phyloP scores from a whole-genome alignment of 495 filamentous ascomycete species.

The Articulospora tetracladia region DNA sequence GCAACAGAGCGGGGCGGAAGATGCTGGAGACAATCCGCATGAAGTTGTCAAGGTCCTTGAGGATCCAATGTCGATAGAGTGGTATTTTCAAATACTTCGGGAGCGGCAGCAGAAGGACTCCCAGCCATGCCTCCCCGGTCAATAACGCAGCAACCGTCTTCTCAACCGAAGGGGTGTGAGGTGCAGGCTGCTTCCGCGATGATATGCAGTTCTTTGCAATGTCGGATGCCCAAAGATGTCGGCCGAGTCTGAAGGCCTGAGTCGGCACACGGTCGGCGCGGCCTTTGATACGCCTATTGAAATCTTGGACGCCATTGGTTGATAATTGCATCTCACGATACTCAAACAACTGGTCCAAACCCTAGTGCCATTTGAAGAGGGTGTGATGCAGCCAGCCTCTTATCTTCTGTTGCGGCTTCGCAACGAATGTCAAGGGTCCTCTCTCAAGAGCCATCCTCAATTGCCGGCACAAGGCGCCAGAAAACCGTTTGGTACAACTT shows the following conservation, averaged over 20 bases:
- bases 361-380: not conserved
- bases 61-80: no score
- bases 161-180: not conserved
- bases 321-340: not conserved
- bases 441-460: no score
- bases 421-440: not conserved
- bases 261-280: not conserved
- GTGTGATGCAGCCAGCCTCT: not conserved
- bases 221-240: not conserved
- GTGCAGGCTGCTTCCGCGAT: not conserved
- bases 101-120: no score
- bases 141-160: not conserved
- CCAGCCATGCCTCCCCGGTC: not conserved
- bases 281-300: not conserved
- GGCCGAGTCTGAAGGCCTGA: not conserved
- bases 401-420: not conserved
- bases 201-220: no score
- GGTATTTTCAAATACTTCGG: no score
- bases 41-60: not conserved
- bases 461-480: no score
- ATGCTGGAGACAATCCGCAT: not conserved
- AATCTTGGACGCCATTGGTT: not conserved
- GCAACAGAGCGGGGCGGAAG: not conserved
- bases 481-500: no score
- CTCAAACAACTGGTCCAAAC: not conserved